Evolutionary conservation across 2,329 filamentous ascomycete genomes (phyloP).

Genomic region (Zopfia rhizophila): DNA sequence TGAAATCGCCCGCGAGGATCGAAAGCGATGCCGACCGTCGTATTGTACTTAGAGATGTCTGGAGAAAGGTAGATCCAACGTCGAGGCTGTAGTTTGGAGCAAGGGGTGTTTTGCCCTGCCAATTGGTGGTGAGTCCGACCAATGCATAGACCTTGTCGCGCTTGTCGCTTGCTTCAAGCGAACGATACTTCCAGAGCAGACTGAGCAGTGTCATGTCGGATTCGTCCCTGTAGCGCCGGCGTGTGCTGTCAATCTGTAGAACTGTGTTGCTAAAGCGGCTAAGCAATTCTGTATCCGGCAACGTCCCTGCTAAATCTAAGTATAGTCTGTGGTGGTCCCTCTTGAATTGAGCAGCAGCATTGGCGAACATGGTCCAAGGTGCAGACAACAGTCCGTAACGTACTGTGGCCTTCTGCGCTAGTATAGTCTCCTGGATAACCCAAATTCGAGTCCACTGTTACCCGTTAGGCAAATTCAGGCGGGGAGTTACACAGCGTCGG

Average conservation of each 20-base stretch:
- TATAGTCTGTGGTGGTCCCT: neutral
- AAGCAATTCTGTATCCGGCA: neutral
- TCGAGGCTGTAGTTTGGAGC: neutral
- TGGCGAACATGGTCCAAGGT: neutral
- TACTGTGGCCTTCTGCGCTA: neutral
- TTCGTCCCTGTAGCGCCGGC: neutral
- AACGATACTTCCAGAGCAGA: neutral
- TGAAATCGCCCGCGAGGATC: neutral
- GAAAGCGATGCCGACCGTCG: neutral
- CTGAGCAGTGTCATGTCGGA: neutral
- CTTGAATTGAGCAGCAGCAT: neutral
- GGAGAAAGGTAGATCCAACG: neutral
- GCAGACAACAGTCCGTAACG: neutral
- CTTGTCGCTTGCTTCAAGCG: neutral
- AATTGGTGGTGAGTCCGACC: neutral
- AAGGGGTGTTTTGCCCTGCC: neutral
- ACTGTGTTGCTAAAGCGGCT: neutral
- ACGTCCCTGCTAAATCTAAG: neutral
- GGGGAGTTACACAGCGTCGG: neutral
- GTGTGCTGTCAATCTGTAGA: neutral
- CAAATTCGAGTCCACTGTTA: neutral
- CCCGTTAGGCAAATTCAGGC: neutral
- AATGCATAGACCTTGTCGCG: neutral
- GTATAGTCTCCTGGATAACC: conserved; percentile 1
- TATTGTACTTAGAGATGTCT: neutral